These are phyloP conservation scores for Bertia moriformis DNA, from an alignment of 2,329 filamentous ascomycete genomes.

Conservation along the genomic window DNA sequence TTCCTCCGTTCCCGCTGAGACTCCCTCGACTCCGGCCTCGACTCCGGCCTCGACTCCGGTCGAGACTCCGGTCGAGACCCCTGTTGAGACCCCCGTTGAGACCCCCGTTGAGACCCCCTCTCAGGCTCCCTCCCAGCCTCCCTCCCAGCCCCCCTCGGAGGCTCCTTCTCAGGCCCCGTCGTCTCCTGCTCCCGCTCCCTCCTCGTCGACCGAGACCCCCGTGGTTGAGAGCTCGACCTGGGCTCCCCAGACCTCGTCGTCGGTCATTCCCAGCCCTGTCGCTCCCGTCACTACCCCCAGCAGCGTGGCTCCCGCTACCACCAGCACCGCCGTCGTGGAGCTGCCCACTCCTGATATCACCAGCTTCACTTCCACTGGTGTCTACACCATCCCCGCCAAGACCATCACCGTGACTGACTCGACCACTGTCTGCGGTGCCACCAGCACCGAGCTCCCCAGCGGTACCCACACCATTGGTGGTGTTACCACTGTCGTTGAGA, in stretches of 20 bases:
- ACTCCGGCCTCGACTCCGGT: too few species aligned
- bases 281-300: constrained; percentile 16
- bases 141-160: too few species aligned
- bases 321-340: background rate
- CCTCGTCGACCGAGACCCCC: constrained; percentile 10
- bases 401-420: constrained; percentile 54
- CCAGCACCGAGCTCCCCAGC: constrained; percentile 42
- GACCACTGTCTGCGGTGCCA: constrained; percentile 51
- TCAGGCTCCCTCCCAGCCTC: too few species aligned
- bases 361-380: constrained; percentile 49
- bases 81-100: too few species aligned
- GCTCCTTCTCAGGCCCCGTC: too few species aligned
- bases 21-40: too few species aligned
- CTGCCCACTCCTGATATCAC: constrained; percentile 25
- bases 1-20: too few species aligned
- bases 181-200: constrained; percentile 12
- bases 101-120: too few species aligned
- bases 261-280: constrained; percentile 8
- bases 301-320: constrained; percentile 32
- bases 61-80: too few species aligned
- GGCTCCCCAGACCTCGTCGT: constrained; percentile 7
- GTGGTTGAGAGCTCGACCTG: constrained; percentile 5
- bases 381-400: constrained; percentile 62
- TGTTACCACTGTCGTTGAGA: constrained; percentile 56
- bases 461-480: constrained; percentile 59